Percentiles rank a stretch among this genome's conserved stretches.
phyloP scores from a whole-genome alignment of 202 grass and related monocot genomes.

The Saccharum hybrid region DNA sequence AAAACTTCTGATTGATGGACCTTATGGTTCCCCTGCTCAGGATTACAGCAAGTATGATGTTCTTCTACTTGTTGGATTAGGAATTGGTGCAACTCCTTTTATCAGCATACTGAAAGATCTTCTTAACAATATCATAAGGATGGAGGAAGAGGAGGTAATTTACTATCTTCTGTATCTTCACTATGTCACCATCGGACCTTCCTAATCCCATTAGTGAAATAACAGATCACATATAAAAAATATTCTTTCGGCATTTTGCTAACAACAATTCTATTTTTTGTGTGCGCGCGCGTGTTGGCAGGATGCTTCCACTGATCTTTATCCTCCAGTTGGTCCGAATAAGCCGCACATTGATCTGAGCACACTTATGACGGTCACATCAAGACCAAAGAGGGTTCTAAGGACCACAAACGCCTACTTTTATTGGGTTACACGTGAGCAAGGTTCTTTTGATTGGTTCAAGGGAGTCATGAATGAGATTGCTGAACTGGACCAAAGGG shows the following conservation, averaged over 20 bases:
- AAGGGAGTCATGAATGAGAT: conserved; percentile 99
- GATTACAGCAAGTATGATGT: conserved; percentile 98
- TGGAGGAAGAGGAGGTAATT: conserved; percentile 87
- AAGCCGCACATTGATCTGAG: conserved; percentile 74
- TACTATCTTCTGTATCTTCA: conserved; percentile 34
- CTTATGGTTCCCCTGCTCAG: conserved; percentile 91
- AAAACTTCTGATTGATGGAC: conserved; percentile 92
- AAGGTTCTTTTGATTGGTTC: conserved; percentile 99
- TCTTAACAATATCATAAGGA: conserved; percentile 86
- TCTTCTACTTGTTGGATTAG: conserved; percentile 91
- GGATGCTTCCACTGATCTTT: conserved; percentile 73
- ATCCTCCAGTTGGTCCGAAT: conserved; percentile 57
- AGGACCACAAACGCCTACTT: conserved; percentile 95
- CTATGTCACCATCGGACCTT: conserved; percentile 19
- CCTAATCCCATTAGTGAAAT: conserved; percentile 33
- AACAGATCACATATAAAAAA: conserved; percentile 14
- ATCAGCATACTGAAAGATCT: conserved; percentile 99
- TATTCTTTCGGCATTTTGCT: conserved; percentile 27
- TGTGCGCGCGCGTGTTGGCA: conserved; percentile 25
- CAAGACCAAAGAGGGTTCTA: conserved; percentile 63
- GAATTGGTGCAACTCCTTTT: conserved; percentile 96
- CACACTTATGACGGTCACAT: conserved; percentile 69
- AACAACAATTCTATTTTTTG: background rate
- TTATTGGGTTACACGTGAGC: conserved; percentile 98
- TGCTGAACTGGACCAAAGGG: conserved; percentile 94